A percentile compares a stretch with the other conserved stretches of the same genome.
Conservation (phyloP, 768 basidiomycete species). For the Pisolithus marmoratus region DNA sequence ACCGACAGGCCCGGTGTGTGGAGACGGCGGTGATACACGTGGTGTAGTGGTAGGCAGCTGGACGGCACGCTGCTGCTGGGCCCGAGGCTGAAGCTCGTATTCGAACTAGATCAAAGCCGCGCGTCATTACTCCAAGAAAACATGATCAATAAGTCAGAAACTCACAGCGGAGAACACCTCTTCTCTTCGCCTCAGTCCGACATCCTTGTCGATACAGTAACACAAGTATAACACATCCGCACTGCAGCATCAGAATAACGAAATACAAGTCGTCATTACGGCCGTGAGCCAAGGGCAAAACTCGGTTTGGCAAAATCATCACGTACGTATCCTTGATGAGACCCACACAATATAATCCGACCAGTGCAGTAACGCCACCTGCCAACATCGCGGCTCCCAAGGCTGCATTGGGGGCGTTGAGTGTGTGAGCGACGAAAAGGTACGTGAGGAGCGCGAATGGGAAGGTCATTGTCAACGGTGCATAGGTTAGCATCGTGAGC, state of each 20-base stretch:
- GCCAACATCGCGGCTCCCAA: conserved; percentile 71
- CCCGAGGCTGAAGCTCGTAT: conserved; percentile 29
- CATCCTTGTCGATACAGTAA: conserved; percentile 58
- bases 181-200: conserved; percentile 42
- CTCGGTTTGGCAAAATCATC: neutral
- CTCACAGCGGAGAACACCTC: conserved; percentile 55
- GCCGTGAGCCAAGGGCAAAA: neutral
- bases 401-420: conserved; percentile 64
- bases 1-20: neutral
- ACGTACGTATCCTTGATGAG: conserved; percentile 71
- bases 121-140: conserved; percentile 2
- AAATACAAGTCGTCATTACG: neutral
- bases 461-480: conserved; percentile 74
- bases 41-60: neutral
- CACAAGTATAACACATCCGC: conserved; percentile 65
- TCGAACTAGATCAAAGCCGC: conserved; percentile 28
- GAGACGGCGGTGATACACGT: neutral
- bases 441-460: conserved; percentile 81
- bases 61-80: neutral
- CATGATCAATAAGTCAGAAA: conserved; percentile 1
- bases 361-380: conserved; percentile 74
- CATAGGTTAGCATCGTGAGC: conserved; percentile 63
- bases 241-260: conserved; percentile 24
- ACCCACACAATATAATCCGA: conserved; percentile 78
- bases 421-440: conserved; percentile 81